A percentile compares a stretch with the other conserved stretches of the same genome.
Conservation (phyloP, 2,329 filamentous ascomycete species). For the Talaromyces sp. region DNA sequence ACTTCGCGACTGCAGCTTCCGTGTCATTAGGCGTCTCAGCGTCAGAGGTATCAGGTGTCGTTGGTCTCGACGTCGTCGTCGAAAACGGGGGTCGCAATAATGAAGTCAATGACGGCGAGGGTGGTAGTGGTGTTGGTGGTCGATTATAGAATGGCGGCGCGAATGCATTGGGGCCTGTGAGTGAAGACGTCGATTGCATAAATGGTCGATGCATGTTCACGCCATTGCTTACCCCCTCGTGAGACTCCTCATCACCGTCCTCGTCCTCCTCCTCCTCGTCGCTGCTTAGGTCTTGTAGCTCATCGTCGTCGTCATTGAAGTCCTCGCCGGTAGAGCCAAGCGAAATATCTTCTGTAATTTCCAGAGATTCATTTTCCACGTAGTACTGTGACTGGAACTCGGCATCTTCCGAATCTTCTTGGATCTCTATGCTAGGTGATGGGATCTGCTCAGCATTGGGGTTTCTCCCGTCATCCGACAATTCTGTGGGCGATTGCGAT, state of each 20-base stretch:
- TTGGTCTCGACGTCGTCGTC: slow-evolving; percentile 73
- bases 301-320: slow-evolving; percentile 15
- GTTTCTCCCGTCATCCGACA: not conserved
- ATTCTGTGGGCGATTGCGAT: not conserved
- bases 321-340: slow-evolving; percentile 15
- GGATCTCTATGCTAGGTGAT: slow-evolving; percentile 13
- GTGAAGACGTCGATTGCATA: slow-evolving; percentile 40
- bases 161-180: slow-evolving; percentile 49
- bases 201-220: slow-evolving; percentile 35
- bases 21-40: slow-evolving; percentile 67
- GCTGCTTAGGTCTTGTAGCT: slow-evolving; percentile 17
- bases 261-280: slow-evolving; percentile 17
- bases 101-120: slow-evolving; percentile 87
- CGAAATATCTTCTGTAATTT: slow-evolving; percentile 21
- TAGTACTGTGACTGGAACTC: slow-evolving; percentile 46
- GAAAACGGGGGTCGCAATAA: slow-evolving; percentile 71
- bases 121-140: slow-evolving; percentile 89
- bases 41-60: slow-evolving; percentile 87
- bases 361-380: slow-evolving; percentile 38
- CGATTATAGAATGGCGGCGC: slow-evolving; percentile 93
- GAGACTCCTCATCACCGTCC: slow-evolving; percentile 20
- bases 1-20: slow-evolving; percentile 59
- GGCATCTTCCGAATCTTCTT: slow-evolving; percentile 10
- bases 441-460: not conserved
- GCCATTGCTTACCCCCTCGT: not conserved